Evolutionary conservation across 768 basidiomycete species (phyloP).

Genomic region (Suillus luteus): DNA sequence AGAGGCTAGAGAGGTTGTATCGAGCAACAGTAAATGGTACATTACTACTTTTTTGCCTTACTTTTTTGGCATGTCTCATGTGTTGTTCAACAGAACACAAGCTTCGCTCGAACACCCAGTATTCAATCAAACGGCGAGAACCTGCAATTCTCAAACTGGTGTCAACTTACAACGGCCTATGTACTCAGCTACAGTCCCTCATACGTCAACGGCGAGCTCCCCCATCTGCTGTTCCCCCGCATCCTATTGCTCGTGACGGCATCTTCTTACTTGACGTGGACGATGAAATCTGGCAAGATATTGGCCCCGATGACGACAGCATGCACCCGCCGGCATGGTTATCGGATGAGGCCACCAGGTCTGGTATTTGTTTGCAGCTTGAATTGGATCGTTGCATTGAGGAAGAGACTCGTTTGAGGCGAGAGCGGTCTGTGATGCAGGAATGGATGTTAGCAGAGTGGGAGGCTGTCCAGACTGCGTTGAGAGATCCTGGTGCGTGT

Average conservation of each 20-base stretch:
- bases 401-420: neutral
- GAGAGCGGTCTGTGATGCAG: neutral
- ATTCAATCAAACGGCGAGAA: conserved; percentile 26
- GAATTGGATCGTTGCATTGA: neutral
- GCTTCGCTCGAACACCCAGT: conserved; percentile 26
- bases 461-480: neutral
- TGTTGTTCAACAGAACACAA: conserved; percentile 28
- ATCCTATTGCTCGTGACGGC: conserved; percentile 13
- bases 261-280: neutral
- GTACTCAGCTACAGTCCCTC: conserved; percentile 18
- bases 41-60: conserved; percentile 9
- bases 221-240: conserved; percentile 21
- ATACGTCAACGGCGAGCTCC: conserved; percentile 25
- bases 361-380: neutral
- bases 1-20: conserved; percentile 15
- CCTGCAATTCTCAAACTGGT: conserved; percentile 26
- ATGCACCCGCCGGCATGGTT: neutral
- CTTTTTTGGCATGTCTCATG: conserved; percentile 23
- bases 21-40: conserved; percentile 13
- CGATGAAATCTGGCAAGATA: neutral
- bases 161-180: conserved; percentile 30
- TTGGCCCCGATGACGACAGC: fast-evolving
- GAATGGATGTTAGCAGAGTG: neutral
- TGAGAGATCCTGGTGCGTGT: conserved; percentile 4
- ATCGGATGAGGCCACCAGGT: neutral